Conservation (phyloP, 2,329 filamentous ascomycete genomes). For the Drechmeria coniospora region DNA sequence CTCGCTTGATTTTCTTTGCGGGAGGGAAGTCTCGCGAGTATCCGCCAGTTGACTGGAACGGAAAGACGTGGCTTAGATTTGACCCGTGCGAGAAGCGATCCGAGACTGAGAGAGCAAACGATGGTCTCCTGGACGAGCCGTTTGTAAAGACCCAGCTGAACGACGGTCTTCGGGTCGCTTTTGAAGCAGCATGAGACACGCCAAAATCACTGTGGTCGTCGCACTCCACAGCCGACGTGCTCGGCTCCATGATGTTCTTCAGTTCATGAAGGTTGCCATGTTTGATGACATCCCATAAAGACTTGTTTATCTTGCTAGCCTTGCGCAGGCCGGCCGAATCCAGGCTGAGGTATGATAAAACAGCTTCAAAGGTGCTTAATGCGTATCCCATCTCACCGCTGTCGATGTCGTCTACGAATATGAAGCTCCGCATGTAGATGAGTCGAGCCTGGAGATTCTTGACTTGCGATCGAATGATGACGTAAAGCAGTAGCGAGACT, state of each 20-base stretch:
- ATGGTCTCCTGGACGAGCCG: slow-evolving; percentile 27
- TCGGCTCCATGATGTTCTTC: slow-evolving; percentile 64
- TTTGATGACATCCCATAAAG: slow-evolving; percentile 73
- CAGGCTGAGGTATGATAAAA: slow-evolving; percentile 70
- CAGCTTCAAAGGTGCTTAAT: slow-evolving; percentile 87
- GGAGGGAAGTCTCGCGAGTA: slow-evolving; percentile 21
- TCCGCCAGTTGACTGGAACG: slow-evolving; percentile 51
- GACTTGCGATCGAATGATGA: slow-evolving; percentile 82
- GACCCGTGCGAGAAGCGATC: slow-evolving; percentile 40
- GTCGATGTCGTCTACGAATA: slow-evolving; percentile 95
- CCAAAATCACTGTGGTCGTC: slow-evolving; percentile 29
- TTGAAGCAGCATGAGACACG: slow-evolving; percentile 31
- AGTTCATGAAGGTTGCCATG: slow-evolving; percentile 64
- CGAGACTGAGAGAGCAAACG: slow-evolving; percentile 23
- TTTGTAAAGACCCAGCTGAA: slow-evolving; percentile 32
- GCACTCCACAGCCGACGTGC: slow-evolving; percentile 31
- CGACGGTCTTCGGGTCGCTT: slow-evolving; percentile 29
- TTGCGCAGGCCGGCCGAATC: slow-evolving; percentile 71
- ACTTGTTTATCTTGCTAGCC: slow-evolving; percentile 73
- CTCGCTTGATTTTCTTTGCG: slow-evolving; percentile 51
- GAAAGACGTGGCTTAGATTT: slow-evolving; percentile 72
- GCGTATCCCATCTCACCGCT: slow-evolving; percentile 93
- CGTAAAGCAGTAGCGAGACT: slow-evolving; percentile 78
- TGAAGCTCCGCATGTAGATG: slow-evolving; percentile 92
- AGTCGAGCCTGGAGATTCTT: slow-evolving; percentile 77